Conservation (phyloP, 176 grass and related monocot species). For the Eragrostis nindensis region DNA sequence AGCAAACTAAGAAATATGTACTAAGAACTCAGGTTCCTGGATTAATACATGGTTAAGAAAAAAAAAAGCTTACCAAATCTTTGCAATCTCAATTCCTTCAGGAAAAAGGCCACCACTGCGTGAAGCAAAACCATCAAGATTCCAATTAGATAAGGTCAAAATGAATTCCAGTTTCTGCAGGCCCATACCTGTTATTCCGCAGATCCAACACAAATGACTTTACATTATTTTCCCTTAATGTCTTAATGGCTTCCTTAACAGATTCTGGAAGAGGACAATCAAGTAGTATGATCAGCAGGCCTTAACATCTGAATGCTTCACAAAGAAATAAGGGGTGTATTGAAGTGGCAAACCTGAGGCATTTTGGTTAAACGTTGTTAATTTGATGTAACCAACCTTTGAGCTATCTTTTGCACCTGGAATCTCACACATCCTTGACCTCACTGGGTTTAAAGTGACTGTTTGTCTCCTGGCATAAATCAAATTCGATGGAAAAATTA, state of each 20-base stretch:
- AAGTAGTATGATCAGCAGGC: conserved; percentile 3
- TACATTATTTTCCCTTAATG: conserved; percentile 80
- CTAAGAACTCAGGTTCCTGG: neutral
- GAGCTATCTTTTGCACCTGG: conserved; percentile 65
- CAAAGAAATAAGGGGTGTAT: neutral
- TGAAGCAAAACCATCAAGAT: conserved; percentile 43
- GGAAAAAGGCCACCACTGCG: conserved; percentile 97
- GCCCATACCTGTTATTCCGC: conserved; percentile 76
- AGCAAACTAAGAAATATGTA: neutral
- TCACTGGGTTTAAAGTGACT: conserved; percentile 82
- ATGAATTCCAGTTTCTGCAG: conserved; percentile 11
- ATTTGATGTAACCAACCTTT: conserved; percentile 95
- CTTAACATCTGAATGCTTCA: neutral
- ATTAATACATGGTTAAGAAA: conserved; percentile 4
- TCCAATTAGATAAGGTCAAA: neutral
- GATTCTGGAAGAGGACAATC: conserved; percentile 49
- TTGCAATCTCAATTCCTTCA: conserved; percentile 97
- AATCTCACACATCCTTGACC: conserved; percentile 88
- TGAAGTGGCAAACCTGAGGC: conserved; percentile 64
- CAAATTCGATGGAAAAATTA: neutral
- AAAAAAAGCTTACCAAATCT: conserved; percentile 72
- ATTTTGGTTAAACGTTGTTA: conserved; percentile 99
- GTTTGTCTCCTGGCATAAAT: conserved; percentile 70
- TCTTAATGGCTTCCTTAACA: conserved; percentile 90
- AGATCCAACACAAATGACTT: conserved; percentile 98